Evolutionary conservation across 2,329 filamentous ascomycete species (phyloP).

Genomic region (Alternaria angustiovoidea): DNA sequence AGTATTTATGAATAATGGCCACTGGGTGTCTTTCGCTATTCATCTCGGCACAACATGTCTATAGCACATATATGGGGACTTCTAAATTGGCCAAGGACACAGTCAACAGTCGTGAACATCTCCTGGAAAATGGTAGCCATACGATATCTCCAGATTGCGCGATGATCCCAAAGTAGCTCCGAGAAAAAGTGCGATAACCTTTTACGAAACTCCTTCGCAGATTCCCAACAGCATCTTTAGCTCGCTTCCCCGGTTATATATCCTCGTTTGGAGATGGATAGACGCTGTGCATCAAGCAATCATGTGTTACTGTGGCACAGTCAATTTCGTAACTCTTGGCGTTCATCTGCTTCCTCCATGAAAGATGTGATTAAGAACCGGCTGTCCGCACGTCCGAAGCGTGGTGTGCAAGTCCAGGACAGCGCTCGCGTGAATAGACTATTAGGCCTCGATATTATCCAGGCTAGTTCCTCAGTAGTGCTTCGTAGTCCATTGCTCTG

Average conservation of each 20-base stretch:
- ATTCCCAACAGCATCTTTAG: not conserved
- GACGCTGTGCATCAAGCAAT: not conserved
- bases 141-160: not conserved
- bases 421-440: not conserved
- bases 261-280: not conserved
- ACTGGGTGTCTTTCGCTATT: not conserved
- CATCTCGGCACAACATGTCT: not conserved
- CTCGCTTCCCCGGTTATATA: not conserved
- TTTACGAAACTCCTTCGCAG: not conserved
- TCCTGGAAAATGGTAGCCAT: not conserved
- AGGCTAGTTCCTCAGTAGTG: not conserved
- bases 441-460: too few species aligned
- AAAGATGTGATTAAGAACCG: not conserved
- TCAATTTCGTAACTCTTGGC: not conserved
- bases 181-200: not conserved
- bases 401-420: not conserved
- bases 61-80: not conserved
- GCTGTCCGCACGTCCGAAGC: not conserved
- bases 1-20: not conserved
- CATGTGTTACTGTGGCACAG: not conserved
- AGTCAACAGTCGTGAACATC: not conserved
- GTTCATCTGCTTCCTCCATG: not conserved
- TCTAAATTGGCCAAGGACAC: not conserved
- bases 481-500: not conserved
- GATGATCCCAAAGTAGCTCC: not conserved